These are phyloP conservation scores for Silene latifolia DNA, from an alignment of 148 eudicot species.

Conservation along the genomic window DNA sequence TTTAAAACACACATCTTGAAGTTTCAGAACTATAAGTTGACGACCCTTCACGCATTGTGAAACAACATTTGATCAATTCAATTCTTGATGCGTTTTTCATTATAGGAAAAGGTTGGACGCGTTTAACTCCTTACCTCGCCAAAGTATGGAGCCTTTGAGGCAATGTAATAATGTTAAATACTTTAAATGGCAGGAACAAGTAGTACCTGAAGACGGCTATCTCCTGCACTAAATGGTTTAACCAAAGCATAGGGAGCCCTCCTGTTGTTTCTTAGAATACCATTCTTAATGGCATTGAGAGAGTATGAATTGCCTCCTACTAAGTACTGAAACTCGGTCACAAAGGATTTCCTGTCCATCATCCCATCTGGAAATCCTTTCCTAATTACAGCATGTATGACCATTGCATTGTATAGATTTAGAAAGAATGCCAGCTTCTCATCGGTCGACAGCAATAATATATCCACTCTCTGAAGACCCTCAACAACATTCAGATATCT, in stretches of 20 bases:
- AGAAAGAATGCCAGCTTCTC: slow-evolving; percentile 85
- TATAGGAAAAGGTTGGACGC: too few relatives aligned
- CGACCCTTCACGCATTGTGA: neutral
- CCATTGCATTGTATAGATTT: slow-evolving; percentile 86
- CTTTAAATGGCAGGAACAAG: too few relatives aligned
- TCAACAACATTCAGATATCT: slow-evolving; percentile 72
- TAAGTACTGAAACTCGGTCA: slow-evolving; percentile 69
- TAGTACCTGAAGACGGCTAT: slow-evolving; percentile 84
- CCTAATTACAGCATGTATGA: slow-evolving; percentile 75
- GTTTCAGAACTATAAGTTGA: neutral
- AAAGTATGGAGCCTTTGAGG: neutral
- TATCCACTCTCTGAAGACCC: slow-evolving; percentile 72
- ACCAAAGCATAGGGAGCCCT: slow-evolving; percentile 80
- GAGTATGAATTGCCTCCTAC: slow-evolving; percentile 82
- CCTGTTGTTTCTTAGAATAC: slow-evolving; percentile 74
- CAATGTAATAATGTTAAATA: too few relatives aligned
- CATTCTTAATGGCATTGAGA: slow-evolving; percentile 61
- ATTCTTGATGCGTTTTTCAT: neutral
- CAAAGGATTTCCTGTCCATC: slow-evolving; percentile 66
- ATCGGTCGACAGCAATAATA: slow-evolving; percentile 44
- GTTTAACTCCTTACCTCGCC: too few relatives aligned
- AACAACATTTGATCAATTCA: neutral
- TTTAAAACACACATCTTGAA: slow-evolving; percentile 2
- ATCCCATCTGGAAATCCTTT: slow-evolving; percentile 77
- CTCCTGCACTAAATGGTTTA: slow-evolving; percentile 64